Conservation (phyloP, 23 red algal species). For the Gracilariopsis chorda region DNA sequence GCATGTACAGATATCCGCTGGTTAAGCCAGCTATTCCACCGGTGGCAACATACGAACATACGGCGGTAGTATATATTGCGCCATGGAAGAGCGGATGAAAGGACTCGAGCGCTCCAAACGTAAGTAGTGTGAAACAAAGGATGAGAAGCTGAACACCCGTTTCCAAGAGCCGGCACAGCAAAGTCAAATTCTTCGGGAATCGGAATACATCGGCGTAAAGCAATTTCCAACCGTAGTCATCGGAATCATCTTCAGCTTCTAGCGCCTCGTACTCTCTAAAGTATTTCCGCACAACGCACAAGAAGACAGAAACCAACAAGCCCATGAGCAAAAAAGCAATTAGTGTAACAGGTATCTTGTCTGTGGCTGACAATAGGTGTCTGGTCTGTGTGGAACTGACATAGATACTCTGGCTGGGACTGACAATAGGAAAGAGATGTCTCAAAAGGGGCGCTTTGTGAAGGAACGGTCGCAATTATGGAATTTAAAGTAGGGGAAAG, state of each 20-base stretch:
- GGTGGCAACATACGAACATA: slow-evolving; percentile 36
- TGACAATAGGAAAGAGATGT: too few species aligned
- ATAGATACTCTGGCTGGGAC: too few species aligned
- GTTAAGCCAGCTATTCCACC: slow-evolving; percentile 54
- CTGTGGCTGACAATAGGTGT: too few species aligned
- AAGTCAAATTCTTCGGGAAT: slow-evolving; percentile 26
- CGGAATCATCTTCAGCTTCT: slow-evolving; percentile 55
- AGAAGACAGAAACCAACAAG: slow-evolving; percentile 41
- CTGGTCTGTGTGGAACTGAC: too few species aligned
- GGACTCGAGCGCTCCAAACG: slow-evolving; percentile 54
- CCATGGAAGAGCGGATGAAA: slow-evolving; percentile 59
- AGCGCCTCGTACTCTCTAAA: slow-evolving; percentile 54
- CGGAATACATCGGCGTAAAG: slow-evolving; percentile 67
- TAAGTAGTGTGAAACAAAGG: slow-evolving; percentile 27
- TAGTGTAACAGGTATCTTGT: too few species aligned
- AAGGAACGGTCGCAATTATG: too few species aligned
- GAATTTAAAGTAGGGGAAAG: too few species aligned
- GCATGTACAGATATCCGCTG: slow-evolving; percentile 63
- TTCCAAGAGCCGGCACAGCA: slow-evolving; percentile 54
- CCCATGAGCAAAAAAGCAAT: slow-evolving; percentile 31
- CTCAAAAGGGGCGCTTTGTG: too few species aligned
- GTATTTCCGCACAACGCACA: slow-evolving; percentile 68
- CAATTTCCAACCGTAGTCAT: slow-evolving; percentile 66
- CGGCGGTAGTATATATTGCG: slow-evolving; percentile 40
- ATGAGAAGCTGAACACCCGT: slow-evolving; percentile 52